These are phyloP conservation scores for Solanum appendiculatum DNA, from an alignment of 257 asterid species.

Conservation along the genomic window DNA sequence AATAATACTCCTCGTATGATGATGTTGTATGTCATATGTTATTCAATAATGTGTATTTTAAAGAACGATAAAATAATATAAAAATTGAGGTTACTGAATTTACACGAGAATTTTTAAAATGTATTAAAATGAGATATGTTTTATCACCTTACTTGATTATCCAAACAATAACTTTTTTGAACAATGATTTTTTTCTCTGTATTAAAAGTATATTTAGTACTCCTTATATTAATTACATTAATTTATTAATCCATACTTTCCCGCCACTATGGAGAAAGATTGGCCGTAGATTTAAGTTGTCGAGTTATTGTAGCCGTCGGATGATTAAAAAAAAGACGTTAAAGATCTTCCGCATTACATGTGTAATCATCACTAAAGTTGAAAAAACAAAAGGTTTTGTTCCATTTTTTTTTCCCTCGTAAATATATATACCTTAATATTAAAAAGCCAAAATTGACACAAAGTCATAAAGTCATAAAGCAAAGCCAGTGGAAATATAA, in stretches of 20 bases:
- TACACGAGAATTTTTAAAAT: too few relatives aligned
- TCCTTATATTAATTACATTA: neutral
- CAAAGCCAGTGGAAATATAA: neutral
- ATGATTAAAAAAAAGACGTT: neutral
- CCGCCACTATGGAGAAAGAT: slow-evolving; percentile 25
- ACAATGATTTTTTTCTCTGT: neutral
- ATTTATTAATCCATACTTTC: neutral
- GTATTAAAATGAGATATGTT: too few relatives aligned
- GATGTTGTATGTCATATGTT: too few relatives aligned
- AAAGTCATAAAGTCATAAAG: neutral
- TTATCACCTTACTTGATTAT: neutral
- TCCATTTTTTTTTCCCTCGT: neutral
- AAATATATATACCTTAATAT: neutral
- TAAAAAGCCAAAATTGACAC: neutral
- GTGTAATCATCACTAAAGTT: slow-evolving; percentile 9
- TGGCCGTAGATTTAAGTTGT: slow-evolving; percentile 17
- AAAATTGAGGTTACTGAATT: too few relatives aligned
- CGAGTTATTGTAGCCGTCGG: slow-evolving; percentile 1
- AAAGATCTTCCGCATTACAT: neutral
- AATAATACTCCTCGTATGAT: too few relatives aligned
- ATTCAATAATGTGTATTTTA: too few relatives aligned
- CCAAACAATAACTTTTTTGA: neutral
- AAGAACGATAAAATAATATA: too few relatives aligned
- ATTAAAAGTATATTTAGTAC: too few relatives aligned
- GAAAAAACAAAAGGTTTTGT: neutral